Conservation (phyloP, 768 basidiomycete species). For the Boletus tomentosulus region DNA sequence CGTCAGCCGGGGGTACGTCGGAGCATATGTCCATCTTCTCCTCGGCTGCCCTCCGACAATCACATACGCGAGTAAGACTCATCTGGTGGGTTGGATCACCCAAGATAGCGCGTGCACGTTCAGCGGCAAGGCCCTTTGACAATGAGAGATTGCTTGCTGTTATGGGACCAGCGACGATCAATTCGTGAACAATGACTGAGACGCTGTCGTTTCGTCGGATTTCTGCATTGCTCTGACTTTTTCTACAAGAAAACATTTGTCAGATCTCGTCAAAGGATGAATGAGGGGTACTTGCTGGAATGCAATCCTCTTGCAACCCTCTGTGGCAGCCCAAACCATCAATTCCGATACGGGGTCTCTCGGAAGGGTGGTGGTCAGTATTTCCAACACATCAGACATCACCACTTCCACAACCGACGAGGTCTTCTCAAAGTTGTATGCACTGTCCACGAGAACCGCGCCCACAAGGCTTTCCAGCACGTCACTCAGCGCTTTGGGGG, state of each 20-base stretch:
- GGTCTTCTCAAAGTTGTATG: constrained; percentile 67
- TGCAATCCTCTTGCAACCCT: constrained; percentile 51
- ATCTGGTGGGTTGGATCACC: constrained; percentile 43
- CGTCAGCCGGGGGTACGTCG: constrained; percentile 20
- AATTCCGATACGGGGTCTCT: constrained; percentile 73
- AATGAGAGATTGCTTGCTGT: constrained; percentile 51
- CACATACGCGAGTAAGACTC: constrained; percentile 41
- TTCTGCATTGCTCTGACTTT: constrained; percentile 42
- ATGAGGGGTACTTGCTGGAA: constrained; percentile 39
- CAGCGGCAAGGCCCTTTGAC: constrained; percentile 67
- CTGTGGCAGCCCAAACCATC: constrained; percentile 57
- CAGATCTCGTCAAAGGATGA: background rate
- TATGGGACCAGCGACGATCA: constrained; percentile 55
- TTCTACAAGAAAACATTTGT: constrained; percentile 25
- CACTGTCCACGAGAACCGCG: constrained; percentile 77
- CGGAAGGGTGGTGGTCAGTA: constrained; percentile 54
- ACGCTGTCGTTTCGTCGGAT: constrained; percentile 47
- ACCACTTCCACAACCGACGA: constrained; percentile 54
- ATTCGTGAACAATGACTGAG: constrained; percentile 56
- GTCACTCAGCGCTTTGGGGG: constrained; percentile 83
- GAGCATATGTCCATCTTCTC: constrained; percentile 10
- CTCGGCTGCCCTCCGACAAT: constrained; percentile 31
- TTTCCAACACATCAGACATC: constrained; percentile 64
- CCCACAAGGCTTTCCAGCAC: constrained; percentile 83
- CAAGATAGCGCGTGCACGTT: constrained; percentile 53